Evolutionary conservation across 2,329 filamentous ascomycete species (phyloP), one percentile per base, ranked within the genome.

Genomic region (Neonectria hederae): DNA sequence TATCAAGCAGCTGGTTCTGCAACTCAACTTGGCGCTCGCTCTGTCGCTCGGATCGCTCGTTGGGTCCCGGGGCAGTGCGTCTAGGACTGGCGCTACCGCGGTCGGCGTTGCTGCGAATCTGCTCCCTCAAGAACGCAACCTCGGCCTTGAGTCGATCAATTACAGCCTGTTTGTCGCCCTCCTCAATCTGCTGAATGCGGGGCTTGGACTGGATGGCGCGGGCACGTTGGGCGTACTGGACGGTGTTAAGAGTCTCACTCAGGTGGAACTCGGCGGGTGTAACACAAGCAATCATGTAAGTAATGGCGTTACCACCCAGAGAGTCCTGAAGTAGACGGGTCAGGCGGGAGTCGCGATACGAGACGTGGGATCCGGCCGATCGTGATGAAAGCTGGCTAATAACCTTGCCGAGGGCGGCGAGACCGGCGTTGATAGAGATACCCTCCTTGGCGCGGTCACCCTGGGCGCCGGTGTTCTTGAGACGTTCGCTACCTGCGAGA

Each of bases 281-380:
- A 30, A 99, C 94, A 80, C 96, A 99, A 9, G 96, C 96, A 81
- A 99, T 96, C 96, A 99, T 98, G 81, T 98, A 99, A 0, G 96
- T 99, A 76, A 97, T 97, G 38, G 96, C 96, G 76, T 97, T 98
- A 5, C 96, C 96, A 62, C 96, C 96, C 5, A 99, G 85, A 0
- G 96, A 99, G 79, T 99, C 96, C 83, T 99, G 96, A 19, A 99
- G 87, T 24, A 99, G 85, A 64, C 96, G 91, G 11, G 96, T 99
- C 72, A 99, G 89, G 77, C 94, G 94, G n/a, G 96, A 98, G 81
- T 99, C 96, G 68, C 96, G 93, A 78, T 99, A 99, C 2, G 96
- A 99, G 62, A 99, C 94, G 79, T 98, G 94, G 5, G 93, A 91
- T 52, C 93, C 94, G 48, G 92, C 83, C 69, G 94, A 90, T 64